A percentile compares a stretch with the other conserved stretches of the same genome.
Conservation (phyloP, 2,329 filamentous ascomycete species). For the Elsinoe fawcettii region DNA sequence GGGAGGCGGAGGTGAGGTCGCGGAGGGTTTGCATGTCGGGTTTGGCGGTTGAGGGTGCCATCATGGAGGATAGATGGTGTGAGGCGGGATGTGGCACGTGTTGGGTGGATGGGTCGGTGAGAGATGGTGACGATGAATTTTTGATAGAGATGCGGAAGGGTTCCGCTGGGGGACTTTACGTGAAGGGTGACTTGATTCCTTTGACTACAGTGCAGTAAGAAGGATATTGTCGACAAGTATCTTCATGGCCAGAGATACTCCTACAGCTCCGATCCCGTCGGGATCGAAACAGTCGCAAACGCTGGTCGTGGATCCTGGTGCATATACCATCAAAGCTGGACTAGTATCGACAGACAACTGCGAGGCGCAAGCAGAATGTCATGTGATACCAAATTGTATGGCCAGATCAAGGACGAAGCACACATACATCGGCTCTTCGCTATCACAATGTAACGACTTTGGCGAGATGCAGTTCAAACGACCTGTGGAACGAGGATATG, state of each 20-base stretch:
- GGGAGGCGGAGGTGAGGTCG: slow-evolving; percentile 26
- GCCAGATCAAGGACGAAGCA: slow-evolving; percentile 68
- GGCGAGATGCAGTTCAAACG: slow-evolving; percentile 80
- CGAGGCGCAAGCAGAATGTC: slow-evolving; percentile 39
- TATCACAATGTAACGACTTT: slow-evolving; percentile 76
- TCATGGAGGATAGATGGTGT: slow-evolving; percentile 15
- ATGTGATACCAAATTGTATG: slow-evolving; percentile 78
- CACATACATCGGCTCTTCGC: slow-evolving; percentile 70
- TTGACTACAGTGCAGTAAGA: not conserved
- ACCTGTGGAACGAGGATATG: slow-evolving; percentile 87
- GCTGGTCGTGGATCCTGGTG: slow-evolving; percentile 89
- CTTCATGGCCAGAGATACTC: slow-evolving; percentile 8
- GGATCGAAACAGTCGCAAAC: slow-evolving; percentile 39
- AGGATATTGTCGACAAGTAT: not conserved
- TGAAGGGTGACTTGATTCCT: not conserved
- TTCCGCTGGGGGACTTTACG: slow-evolving; percentile 5
- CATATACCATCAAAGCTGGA: slow-evolving; percentile 83
- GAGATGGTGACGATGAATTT: slow-evolving; percentile 16
- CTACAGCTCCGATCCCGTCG: not conserved
- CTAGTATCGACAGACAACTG: slow-evolving; percentile 44
- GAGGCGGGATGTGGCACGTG: not conserved
- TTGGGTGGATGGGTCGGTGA: not conserved
- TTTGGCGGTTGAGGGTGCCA: slow-evolving; percentile 23
- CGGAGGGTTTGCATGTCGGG: slow-evolving; percentile 24
- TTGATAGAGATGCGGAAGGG: slow-evolving; percentile 10